Base-by-base conservation (phyloP, 148 eudicot genomes). In the Arbutus unedo region DNA sequence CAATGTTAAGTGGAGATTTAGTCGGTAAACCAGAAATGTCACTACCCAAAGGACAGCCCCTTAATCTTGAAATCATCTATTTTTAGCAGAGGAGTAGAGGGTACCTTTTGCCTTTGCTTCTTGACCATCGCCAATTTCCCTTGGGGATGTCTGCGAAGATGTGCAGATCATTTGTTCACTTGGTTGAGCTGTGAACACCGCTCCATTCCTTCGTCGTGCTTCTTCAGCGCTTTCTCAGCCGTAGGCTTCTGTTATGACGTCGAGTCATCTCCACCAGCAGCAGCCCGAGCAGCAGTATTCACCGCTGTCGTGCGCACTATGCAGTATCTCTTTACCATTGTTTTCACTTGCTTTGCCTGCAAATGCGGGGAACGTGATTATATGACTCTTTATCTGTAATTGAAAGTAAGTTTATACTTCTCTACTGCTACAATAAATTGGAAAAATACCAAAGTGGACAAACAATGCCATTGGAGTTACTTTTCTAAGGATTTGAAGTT, bases 201-300 rank as follows among this genome's bases (percentile, higher is more conserved):
- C 53, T 4, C 66, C 77, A 21, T 38, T 79, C 81, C 25, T 4
- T 25, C 49, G 1, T 79, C n/a, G n/a, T 45, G 73, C 74, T 62
- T 45, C 23, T 53, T 9, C 13, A 2, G 67, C 10, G 51, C 38
- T 71, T 70, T 81, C 25, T 44, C 73, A 38, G 76, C 59, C 68
- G 77, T 55, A 41, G 51, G 81, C 72, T 43, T 44, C 85, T 81
- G 77, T 83, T 83, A 67, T 83, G 81, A 77, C 44, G 51, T n/a
- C 43, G 48, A 59, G 80, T 82, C 81, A 51, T 77, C 77, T 68
- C 81, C 85, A 11, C 81, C 85, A 31, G 54, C 66, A 68, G 81
- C 72, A 21, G 81, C 85, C 44, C 68, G 67, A n/a, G 74, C 54
- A 77, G 85, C 85, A 71, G 53, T 50, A 77, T 83, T 83, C 14